A percentile compares a stretch with the other conserved stretches of the same genome.
Conservation (phyloP, 1,284 basidiomycete genomes). For the Heterobasidion occidentale region DNA sequence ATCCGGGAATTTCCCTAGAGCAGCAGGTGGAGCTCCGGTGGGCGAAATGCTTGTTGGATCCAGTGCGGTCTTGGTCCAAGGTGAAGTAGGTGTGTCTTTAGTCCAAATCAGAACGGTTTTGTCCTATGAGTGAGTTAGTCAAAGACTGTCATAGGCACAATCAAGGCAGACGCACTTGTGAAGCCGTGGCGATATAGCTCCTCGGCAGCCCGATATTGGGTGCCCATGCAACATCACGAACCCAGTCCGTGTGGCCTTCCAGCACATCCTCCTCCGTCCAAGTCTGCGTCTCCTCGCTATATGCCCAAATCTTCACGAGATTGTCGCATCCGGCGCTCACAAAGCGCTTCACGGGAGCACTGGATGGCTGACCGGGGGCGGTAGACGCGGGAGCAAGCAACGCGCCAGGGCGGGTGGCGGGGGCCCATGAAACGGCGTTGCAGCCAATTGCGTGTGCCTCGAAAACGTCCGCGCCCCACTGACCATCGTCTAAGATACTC, state of each 20-base stretch:
- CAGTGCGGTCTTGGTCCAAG: conserved; percentile 84
- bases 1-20: conserved; percentile 80
- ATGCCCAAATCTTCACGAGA: conserved; percentile 92
- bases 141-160: not conserved
- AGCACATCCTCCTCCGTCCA: conserved; percentile 88
- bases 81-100: conserved; percentile 68
- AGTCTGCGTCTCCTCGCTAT: conserved; percentile 66
- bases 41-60: conserved; percentile 60
- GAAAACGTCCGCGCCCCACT: conserved; percentile 94
- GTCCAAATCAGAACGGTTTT: conserved; percentile 95
- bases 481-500: conserved; percentile 74
- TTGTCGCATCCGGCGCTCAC: conserved; percentile 96
- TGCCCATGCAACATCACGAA: conserved; percentile 96
- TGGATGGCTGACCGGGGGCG: conserved; percentile 17
- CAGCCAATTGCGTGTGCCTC: conserved; percentile 94
- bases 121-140: conserved; percentile 38
- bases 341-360: conserved; percentile 65
- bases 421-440: conserved; percentile 97
- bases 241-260: conserved; percentile 94
- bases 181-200: conserved; percentile 93
- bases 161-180: conserved; percentile 50
- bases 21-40: conserved; percentile 28
- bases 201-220: conserved; percentile 94
- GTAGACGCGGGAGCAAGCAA: conserved; percentile 58
- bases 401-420: conserved; percentile 81